Base-by-base conservation (phyloP, 768 basidiomycete genomes). In the Scleroderma bovista region DNA sequence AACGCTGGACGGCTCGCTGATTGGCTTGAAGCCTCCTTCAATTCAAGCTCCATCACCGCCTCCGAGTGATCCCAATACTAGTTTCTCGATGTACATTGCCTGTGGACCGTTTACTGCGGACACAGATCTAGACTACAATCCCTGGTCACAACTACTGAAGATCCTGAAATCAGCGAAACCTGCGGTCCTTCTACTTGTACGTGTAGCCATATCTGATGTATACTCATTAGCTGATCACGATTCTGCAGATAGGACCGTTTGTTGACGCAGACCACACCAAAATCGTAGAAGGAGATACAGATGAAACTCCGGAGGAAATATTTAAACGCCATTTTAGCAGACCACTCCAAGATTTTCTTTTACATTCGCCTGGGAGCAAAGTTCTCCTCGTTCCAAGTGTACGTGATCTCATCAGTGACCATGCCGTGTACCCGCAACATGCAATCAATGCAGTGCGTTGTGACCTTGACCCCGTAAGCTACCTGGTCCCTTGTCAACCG, bases 21-120 rank as follows among this genome's bases (percentile, higher is more conserved):
- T 34, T 32, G 37, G 33, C n/a, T 50, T 34, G 9, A 43, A 92
- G 90, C 70, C 88, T 22, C 88, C 87, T 17, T 78, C 80, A 7
- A 72, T 80, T 31, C 75, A 74, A 32, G 63, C 73, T 0, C 77
- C 80, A 13, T 62, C 71, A 8, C 66, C 67, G 43, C 68, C 73
- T 29, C 52, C 47, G 8, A 59, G 36, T 23, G 57, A 59, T 31
- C 65, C 57, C n/a, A 74, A 74, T 22, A 57, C 72, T 19, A 64
- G 81, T 0, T 80, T 88, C 44, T 77, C 81, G 0, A 73, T 94
- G 67, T 76, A 76, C 53, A 74, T 91, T 33, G 91, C 85, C 3
- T 82, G 84, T 51, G 96, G 96, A 0, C 95, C 96, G 2, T 98
- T 79, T 69, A 94, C 92, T 0, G 62, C 76, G 1, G 93, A 95